These are phyloP conservation scores for Dryadomyces quercus-mongolicae DNA, from an alignment of 2,329 filamentous ascomycete genomes.

Conservation along the genomic window DNA sequence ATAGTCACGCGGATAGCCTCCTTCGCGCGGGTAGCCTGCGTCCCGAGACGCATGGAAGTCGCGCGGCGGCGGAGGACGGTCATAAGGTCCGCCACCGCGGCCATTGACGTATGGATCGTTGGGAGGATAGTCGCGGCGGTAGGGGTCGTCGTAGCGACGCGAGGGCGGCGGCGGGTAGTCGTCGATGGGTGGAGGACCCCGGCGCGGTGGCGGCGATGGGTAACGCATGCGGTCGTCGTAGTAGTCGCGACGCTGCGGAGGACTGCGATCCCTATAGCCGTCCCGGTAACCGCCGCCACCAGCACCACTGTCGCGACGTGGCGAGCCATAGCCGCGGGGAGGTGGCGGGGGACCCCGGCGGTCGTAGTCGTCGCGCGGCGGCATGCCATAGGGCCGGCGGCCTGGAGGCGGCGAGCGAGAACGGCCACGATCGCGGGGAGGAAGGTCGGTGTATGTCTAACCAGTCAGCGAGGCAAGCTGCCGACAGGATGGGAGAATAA, in stretches of 20 bases:
- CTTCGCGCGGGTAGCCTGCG: constrained; percentile 27
- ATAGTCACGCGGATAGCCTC: constrained; percentile 26
- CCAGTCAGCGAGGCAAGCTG: constrained; percentile 1
- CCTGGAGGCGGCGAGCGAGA: constrained; percentile 59
- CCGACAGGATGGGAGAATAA: constrained; percentile 1
- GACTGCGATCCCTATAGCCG: constrained; percentile 76
- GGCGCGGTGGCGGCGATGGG: constrained; percentile 50
- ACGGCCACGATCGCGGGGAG: constrained; percentile 57
- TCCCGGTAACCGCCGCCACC: constrained; percentile 35
- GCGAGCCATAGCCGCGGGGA: constrained; percentile 65
- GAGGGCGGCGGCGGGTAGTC: constrained; percentile 61
- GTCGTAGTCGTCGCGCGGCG: constrained; percentile 67
- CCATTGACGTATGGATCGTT: constrained; percentile 48
- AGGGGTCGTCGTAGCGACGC: constrained; percentile 65
- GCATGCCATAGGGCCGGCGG: constrained; percentile 50
- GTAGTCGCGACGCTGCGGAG: constrained; percentile 61
- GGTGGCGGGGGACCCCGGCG: constrained; percentile 59
- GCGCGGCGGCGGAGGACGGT: constrained; percentile 34
- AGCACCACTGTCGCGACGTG: constrained; percentile 28
- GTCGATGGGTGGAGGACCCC: constrained; percentile 54
- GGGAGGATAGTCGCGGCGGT: constrained; percentile 56
- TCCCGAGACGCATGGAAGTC: constrained; percentile 22
- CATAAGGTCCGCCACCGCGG: constrained; percentile 36
- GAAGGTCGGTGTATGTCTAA: constrained; percentile 69
- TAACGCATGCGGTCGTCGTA: constrained; percentile 76